Evolutionary conservation across 257 asterid species (phyloP), one percentile per base, ranked within the genome.

Genomic region (Paraleonurus japonicus): DNA sequence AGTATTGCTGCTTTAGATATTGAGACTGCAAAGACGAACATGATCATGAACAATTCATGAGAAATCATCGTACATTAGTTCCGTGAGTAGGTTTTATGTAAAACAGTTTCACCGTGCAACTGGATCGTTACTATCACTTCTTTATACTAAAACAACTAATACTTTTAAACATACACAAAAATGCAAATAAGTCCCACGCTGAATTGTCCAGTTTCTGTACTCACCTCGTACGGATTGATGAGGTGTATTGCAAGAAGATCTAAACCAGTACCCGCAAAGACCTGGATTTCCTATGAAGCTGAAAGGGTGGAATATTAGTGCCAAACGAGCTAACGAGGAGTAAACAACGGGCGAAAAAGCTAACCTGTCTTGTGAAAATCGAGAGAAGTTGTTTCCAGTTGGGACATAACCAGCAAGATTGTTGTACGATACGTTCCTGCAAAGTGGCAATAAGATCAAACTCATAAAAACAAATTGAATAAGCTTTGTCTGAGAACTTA

Each of bases 1-100:
- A 90, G 87, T 76, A 92, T 90, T 6, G 95, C 97, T 7, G 90
- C 92, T 85, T 88, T 92, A 2, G 98, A 84, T 58, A 92, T 77
- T 19, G 87, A 4, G 30, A 76, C 97, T 90, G 87, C 76, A 78
- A 51, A 27, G 1, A 22, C 13, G 5, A 9, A 62, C 10, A 50
- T 5, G 27, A 19, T 57, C 33, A 24, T 24, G 20, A 13, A 57
- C 37, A 1, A 33, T 2, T 15, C 3, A 7, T 9, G 24, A 60
- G 37, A 47, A 35, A 58, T 41, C 30, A 59, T 37, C 30, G 15
- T 15, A 45, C 9, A 68, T 51, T 45, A 66, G 22, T 65, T 23
- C n/a, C 0, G 11, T 6, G 50, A n/a, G n/a, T n/a, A n/a, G n/a
- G n/a, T n/a, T n/a, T n/a, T n/a, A n/a, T n/a, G n/a, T n/a, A n/a